Evolutionary conservation across 768 basidiomycete genomes (phyloP), one percentile per base, ranked within the genome.

Genomic region (Candolleomyces aberdarensis): DNA sequence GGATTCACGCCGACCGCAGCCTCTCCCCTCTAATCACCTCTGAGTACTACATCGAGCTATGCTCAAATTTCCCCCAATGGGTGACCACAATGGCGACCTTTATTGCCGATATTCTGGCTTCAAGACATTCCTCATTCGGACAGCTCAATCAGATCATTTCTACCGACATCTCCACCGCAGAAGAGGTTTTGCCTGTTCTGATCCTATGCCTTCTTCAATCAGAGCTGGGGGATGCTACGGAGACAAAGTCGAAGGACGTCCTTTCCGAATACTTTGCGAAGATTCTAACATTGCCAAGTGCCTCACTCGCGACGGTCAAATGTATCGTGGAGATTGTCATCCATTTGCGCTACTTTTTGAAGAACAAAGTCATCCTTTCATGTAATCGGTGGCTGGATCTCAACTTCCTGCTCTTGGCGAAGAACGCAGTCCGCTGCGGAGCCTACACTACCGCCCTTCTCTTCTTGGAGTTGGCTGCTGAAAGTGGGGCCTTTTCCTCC

Each of bases 401-500:
- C 47, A 87, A 96, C 64, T 92, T 82, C 67, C 69, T 82, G 1
- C 74, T 93, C 5, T 80, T 98, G 22, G 87, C 89, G 10, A 77
- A 77, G 62, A 88, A 85, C 40, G 91, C 96, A 3, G 85, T 92
- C 58, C 70, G 76, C 40, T 94, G 88, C 60, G 91, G 91, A 0
- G 86, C 92, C 8, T 97, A 92, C 70, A 94, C 94, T 4, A 96
- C 96, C 0, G 91, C 93, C 0, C 78, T 98, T 22, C 79, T 98
- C 29, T 96, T 96, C 70, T 77, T 97, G 39, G 96, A 98, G 67
- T 79, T 96, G 13, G 88, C 86, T 0, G 75, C 76, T 22, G 88
- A 93, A 59, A 75, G 82, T 62, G 52, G 67, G 3, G 63, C 65
- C 11, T 64, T 70, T 39, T 70, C 71, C 11, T 57, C 65, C 31